These are phyloP conservation scores for Rosa hybrid DNA, from an alignment of 331 rosid species.

Conservation along the genomic window DNA sequence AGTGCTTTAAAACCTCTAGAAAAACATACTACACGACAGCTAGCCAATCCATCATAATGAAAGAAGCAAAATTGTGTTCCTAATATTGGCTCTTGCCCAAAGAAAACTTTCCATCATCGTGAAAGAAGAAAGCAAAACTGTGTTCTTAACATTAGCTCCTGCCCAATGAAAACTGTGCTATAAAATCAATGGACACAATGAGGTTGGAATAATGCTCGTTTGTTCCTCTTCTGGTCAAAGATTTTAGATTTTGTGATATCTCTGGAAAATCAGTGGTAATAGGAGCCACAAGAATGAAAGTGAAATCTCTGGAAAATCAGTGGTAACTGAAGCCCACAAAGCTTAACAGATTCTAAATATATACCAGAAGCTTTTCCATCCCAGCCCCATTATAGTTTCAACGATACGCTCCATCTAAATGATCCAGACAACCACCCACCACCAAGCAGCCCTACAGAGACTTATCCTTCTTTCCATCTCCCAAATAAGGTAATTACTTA, in stretches of 20 bases:
- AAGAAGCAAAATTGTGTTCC: neutral
- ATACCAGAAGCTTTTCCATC: neutral
- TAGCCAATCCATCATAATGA: neutral
- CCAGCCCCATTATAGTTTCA: neutral
- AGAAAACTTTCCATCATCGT: neutral
- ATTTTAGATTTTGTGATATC: neutral
- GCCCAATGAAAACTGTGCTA: neutral
- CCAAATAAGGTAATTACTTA: neutral
- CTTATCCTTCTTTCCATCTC: neutral
- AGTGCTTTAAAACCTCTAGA: neutral
- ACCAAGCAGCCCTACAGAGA: neutral
- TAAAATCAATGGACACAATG: neutral
- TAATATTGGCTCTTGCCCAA: neutral
- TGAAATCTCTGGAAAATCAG: neutral
- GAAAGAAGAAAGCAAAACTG: neutral
- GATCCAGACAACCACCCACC: neutral
- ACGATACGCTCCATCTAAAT: neutral
- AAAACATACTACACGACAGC: neutral
- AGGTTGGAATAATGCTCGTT: neutral
- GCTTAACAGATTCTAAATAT: neutral
- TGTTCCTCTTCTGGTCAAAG: neutral
- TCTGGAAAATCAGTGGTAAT: neutral
- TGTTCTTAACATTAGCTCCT: neutral
- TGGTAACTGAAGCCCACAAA: neutral
- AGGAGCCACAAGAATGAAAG: neutral